Evolutionary conservation across 2,329 filamentous ascomycete genomes (phyloP).

Genomic region (Fusarium liriodendri): DNA sequence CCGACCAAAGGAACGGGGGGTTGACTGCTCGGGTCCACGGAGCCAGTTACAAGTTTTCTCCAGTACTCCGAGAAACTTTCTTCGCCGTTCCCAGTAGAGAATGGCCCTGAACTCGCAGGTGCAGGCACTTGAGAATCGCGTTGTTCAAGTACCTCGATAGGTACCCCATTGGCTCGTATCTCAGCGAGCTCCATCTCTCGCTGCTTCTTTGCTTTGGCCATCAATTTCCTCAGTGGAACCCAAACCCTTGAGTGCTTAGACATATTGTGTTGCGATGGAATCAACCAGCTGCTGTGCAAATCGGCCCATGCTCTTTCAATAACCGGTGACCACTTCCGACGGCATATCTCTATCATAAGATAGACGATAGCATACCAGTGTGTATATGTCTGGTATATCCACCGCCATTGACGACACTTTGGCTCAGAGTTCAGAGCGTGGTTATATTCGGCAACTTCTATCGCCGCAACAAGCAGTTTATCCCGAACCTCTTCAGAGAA

Average conservation of each 20-base stretch:
- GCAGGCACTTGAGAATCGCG: conserved; percentile 42
- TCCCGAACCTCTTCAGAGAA: conserved; percentile 53
- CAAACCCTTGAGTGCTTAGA: conserved; percentile 51
- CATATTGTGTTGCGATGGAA: conserved; percentile 34
- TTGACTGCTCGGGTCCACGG: fast-evolving
- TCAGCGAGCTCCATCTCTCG: conserved; percentile 51
- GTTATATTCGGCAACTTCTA: conserved; percentile 68
- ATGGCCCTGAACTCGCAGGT: conserved; percentile 47
- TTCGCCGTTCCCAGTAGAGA: neutral
- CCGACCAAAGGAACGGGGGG: neutral
- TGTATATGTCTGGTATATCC: conserved; percentile 69
- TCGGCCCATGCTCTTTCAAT: conserved; percentile 61
- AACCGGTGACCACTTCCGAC: conserved; percentile 57
- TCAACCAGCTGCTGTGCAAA: conserved; percentile 58
- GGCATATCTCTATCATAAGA: conserved; percentile 62
- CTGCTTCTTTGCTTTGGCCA: conserved; percentile 52
- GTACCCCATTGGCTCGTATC: conserved; percentile 43
- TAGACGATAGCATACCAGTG: conserved; percentile 71
- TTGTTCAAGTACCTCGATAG: conserved; percentile 43
- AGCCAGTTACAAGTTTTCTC: conserved; percentile 16
- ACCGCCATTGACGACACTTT: conserved; percentile 63
- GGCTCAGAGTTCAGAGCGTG: conserved; percentile 64
- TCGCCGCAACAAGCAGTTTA: conserved; percentile 61
- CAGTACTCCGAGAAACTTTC: conserved; percentile 26
- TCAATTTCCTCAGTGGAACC: conserved; percentile 54